These are phyloP conservation scores for Eucommia ulmoides DNA, from an alignment of 257 asterid genomes.

Conservation along the genomic window DNA sequence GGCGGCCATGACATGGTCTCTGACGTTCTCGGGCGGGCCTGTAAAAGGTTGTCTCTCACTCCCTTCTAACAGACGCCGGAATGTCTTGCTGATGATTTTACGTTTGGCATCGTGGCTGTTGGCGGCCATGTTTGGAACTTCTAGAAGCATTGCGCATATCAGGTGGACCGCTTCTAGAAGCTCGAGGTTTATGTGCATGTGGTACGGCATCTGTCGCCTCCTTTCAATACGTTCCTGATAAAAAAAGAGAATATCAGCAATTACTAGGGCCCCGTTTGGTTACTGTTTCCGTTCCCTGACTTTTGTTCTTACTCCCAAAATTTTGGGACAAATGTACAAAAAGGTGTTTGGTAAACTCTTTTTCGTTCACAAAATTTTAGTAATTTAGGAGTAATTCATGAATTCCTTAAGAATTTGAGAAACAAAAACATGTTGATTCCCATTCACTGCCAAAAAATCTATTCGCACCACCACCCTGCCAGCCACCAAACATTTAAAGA, in stretches of 20 bases:
- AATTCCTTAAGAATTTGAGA: no score
- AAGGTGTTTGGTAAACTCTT: no score
- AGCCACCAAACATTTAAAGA: no score
- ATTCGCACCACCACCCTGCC: no score
- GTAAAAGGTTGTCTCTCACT: conserved; percentile 91
- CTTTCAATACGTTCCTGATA: conserved; percentile 82
- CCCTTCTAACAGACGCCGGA: conserved; percentile 61
- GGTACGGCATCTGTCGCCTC: conserved; percentile 98
- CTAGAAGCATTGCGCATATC: conserved; percentile 82
- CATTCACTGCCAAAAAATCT: no score
- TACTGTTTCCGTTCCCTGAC: no score
- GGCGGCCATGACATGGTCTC: conserved; percentile 97
- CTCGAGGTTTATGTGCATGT: conserved; percentile 95
- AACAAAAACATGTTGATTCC: no score
- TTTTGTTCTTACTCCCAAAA: no score
- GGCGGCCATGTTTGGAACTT: conserved; percentile 98
- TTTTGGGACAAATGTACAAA: no score
- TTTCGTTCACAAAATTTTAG: no score
- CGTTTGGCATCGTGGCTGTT: conserved; percentile 72
- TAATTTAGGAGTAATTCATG: no score
- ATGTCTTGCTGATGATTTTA: conserved; percentile 70
- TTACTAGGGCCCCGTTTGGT: no score
- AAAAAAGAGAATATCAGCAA: conserved; percentile 1
- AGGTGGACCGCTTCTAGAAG: conserved; percentile 97
- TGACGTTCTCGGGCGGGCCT: conserved; percentile 91